Percentiles rank a stretch among this genome's conserved stretches.
Conservation (phyloP, 495 filamentous ascomycete species). For the Hyphodiscus hymeniophilus region DNA sequence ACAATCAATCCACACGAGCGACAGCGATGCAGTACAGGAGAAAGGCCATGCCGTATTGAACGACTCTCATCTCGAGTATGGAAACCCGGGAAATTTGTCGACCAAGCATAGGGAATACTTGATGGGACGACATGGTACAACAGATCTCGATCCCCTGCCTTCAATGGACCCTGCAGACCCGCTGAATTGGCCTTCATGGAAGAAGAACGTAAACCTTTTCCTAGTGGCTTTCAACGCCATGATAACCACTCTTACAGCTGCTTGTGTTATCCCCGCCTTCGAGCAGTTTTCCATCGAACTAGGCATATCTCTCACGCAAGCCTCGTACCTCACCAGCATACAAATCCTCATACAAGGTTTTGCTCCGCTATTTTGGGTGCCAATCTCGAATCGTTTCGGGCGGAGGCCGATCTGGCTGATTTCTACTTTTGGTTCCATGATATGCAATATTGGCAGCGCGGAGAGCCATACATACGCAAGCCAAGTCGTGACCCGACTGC, state of each 20-base stretch:
- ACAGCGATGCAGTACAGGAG: not conserved
- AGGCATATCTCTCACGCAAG: constrained; percentile 29
- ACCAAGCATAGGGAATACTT: constrained; percentile 42
- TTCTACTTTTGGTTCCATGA: constrained; percentile 34
- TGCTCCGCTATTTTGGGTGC: constrained; percentile 46
- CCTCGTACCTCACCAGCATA: constrained; percentile 42
- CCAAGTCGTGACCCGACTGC: constrained; percentile 35
- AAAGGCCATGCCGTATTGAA: not conserved
- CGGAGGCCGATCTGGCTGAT: constrained; percentile 44
- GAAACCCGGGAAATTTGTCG: constrained; percentile 8
- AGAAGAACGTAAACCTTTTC: constrained; percentile 46
- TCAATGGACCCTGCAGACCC: constrained; percentile 42
- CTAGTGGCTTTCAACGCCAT: constrained; percentile 47
- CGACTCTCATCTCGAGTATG: not conserved
- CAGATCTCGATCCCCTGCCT: constrained; percentile 45
- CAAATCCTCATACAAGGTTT: constrained; percentile 42
- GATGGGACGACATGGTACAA: constrained; percentile 44
- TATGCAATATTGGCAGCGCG: constrained; percentile 46
- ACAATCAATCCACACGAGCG: not conserved
- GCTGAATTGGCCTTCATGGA: constrained; percentile 49
- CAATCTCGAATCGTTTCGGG: constrained; percentile 41
- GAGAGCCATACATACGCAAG: constrained; percentile 36
- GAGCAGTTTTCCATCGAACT: constrained; percentile 36
- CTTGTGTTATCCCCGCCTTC: constrained; percentile 43
- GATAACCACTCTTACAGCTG: constrained; percentile 49